Evolutionary conservation across 2,329 filamentous ascomycete genomes (phyloP).

Genomic region (Fusarium buxicola): DNA sequence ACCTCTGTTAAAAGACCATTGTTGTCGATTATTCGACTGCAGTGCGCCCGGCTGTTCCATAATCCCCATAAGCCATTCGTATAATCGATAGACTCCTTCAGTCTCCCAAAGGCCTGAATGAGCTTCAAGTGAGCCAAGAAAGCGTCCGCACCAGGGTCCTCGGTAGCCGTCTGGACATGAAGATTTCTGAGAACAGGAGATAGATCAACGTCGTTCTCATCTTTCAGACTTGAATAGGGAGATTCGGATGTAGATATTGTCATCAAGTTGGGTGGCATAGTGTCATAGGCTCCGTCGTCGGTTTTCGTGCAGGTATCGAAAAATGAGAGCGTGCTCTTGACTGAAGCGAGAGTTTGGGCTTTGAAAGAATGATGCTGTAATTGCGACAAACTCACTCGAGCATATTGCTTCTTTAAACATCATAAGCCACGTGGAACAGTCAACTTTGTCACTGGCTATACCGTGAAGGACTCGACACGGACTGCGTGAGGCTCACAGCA

Average conservation of each 20-base stretch:
- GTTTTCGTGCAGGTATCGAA: no score
- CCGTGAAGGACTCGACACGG: not conserved
- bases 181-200: not conserved
- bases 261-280: no score
- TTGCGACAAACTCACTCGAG: not conserved
- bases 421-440: not conserved
- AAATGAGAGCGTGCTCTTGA: not conserved
- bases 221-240: not conserved
- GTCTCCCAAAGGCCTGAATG: slow-evolving; percentile 68
- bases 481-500: not conserved
- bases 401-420: not conserved
- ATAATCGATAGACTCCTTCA: slow-evolving; percentile 70
- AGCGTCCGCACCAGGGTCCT: not conserved
- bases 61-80: slow-evolving; percentile 70
- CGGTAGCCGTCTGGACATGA: not conserved
- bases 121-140: slow-evolving; percentile 69
- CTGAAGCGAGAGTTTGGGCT: not conserved
- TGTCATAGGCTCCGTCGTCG: no score
- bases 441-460: not conserved
- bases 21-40: not conserved
- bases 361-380: not conserved
- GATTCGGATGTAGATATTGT: not conserved
- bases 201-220: not conserved
- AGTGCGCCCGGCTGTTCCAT: slow-evolving; percentile 53
- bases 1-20: no score